Evolutionary conservation across 805 yeast species (phyloP).

Genomic region (Cephaloascus fragrans): DNA sequence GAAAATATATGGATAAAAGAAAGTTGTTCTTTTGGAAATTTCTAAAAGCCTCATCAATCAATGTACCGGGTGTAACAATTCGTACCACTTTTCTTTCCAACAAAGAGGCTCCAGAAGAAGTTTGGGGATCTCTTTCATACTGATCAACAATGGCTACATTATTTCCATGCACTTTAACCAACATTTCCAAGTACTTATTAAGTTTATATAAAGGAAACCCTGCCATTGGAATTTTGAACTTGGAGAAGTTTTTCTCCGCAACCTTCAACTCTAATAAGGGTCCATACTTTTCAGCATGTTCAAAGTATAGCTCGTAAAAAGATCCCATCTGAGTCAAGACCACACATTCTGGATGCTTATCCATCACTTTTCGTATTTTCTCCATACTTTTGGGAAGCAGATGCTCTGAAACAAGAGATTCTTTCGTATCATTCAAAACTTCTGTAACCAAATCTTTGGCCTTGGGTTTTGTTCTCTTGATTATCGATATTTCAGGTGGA

Average conservation of each 20-base stretch:
- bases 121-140: conserved; percentile 10
- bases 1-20: conserved; percentile 55
- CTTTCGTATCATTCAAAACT: neutral
- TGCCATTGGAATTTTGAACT: conserved; percentile 58
- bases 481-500: too few relatives aligned
- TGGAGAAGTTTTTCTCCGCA: conserved; percentile 38
- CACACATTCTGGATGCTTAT: conserved; percentile 36
- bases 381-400: neutral
- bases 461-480: too few relatives aligned
- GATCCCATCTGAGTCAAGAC: conserved; percentile 78
- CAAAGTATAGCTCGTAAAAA: conserved; percentile 80
- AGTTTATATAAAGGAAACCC: conserved; percentile 78
- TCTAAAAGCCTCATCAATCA: conserved; percentile 77
- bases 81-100: conserved; percentile 67
- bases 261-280: conserved; percentile 64
- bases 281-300: conserved; percentile 72
- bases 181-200: conserved; percentile 60
- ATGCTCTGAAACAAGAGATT: neutral
- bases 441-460: too few relatives aligned
- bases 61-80: conserved; percentile 86
- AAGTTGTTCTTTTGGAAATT: conserved; percentile 66
- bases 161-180: conserved; percentile 60
- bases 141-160: conserved; percentile 86
- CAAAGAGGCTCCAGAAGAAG: conserved; percentile 16
- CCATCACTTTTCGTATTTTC: conserved; percentile 28